Base-by-base conservation (phyloP, 345 rosid species). In the Citrus sp. region DNA sequence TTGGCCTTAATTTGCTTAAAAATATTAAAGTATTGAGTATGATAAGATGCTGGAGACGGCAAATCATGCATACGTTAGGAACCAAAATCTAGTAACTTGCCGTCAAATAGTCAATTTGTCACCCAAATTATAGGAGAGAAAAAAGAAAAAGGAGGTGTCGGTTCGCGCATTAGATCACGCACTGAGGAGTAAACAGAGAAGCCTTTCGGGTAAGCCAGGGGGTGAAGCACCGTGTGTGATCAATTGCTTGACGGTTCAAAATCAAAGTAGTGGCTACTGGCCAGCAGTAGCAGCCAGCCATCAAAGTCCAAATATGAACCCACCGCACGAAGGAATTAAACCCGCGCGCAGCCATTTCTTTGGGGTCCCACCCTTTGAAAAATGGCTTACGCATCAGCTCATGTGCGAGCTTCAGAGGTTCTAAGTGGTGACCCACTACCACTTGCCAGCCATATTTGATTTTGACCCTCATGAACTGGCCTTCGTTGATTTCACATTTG, bases 121-220 rank as follows among this genome's bases (percentile, higher is more conserved):
- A 51, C 6, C 6, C 64, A 75, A 58, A 62, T 27, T 12, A 46
- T 46, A 46, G 18, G 51, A 46, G 30, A 9, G 9, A n/a, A n/a
- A n/a, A n/a, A n/a, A 34, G 0, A 34, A 30, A 63, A 56, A 0
- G 54, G 12, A 8, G 65, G 55, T 35, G 81, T 77, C 61, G 78
- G 76, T 80, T 82, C 42, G 62, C 38, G 37, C 62, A 72, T 70
- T 12, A 32, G 40, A 35, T 37, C 55, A 34, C 56, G 46, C 2
- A 28, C 64, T 59, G 28, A 38, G 35, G 49, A 74, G 82, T 62
- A 35, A 22, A 67, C 2, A 37, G 75, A 51, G 22, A 51, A 13
- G 3, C 22, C 76, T 79, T 18, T 7, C 16, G 35, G 67, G 6
- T 21, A 49, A 79, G 78, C 82, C 27, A 78, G 76, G 75, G n/a